Conservation (phyloP, 108 stramenopile species). For the Schizochytrium sp. region DNA sequence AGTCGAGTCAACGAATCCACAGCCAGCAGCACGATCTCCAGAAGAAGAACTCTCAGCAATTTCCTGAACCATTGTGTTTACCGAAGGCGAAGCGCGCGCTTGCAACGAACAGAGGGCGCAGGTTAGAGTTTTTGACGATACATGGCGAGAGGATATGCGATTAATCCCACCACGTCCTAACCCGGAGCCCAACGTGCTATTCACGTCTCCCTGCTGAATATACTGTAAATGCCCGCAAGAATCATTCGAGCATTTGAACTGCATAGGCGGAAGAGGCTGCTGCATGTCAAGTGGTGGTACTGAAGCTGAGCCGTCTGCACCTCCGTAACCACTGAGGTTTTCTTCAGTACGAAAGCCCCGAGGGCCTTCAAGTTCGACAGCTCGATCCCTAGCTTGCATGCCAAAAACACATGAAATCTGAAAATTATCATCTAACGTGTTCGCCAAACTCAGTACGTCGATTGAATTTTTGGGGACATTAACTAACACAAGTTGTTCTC, state of each 20-base stretch:
- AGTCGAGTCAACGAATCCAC: too few species aligned
- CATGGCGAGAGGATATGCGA: too few species aligned
- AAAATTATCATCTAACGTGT: slow-evolving; percentile 20
- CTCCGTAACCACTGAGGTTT: neutral
- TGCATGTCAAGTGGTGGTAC: neutral
- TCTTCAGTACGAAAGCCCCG: neutral
- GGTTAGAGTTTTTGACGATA: too few species aligned
- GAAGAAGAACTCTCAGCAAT: too few species aligned
- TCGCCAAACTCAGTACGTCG: slow-evolving; percentile 3
- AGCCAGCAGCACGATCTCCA: too few species aligned
- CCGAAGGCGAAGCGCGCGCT: too few species aligned
- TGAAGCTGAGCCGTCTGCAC: neutral
- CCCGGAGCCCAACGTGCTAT: too few species aligned
- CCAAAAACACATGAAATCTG: neutral
- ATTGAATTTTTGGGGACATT: neutral
- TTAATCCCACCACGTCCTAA: too few species aligned
- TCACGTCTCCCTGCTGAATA: neutral
- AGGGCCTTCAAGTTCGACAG: neutral
- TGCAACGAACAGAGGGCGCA: too few species aligned
- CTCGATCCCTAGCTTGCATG: neutral
- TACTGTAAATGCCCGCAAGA: slow-evolving; percentile 31
- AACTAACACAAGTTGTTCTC: slow-evolving; percentile 44
- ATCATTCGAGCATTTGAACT: slow-evolving; percentile 33
- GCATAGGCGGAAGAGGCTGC: neutral
- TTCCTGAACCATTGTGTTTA: too few species aligned